Evolutionary conservation across 768 basidiomycete genomes (phyloP), one percentile per base, ranked within the genome.

Genomic region (Fistulinella prunicolor): DNA sequence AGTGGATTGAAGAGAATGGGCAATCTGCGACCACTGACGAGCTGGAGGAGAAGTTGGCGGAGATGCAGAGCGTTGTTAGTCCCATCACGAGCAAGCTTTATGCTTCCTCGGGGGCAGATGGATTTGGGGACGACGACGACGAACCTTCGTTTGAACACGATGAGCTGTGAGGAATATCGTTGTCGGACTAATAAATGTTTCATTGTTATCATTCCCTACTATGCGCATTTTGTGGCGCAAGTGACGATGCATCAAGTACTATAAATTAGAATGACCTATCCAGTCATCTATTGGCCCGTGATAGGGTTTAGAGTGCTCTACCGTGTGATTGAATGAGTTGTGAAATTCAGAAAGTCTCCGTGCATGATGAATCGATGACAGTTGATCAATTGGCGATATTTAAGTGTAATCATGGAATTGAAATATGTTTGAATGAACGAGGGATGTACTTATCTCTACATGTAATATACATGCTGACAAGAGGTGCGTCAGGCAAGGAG

Each of bases 1-100:
- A 91, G 47, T 97, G 94, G 94, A 81, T 95, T 46, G 94, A 98
- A 39, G 82, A 87, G 62, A 80, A 92, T 59, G 86, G 86, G 17
- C 71, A 79, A 32, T 72, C 72, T 8, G 94, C 94, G 20, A 77
- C 77, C 28, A 83, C 85, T 37, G 94, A 95, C 65, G 92, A 95
- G 48, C 73, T 94, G 20, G 94, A 97, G 66, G 94, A 96, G 77
- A 91, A 94, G 76, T 73, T 94, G 58, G 54, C 65, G 42, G 86
- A 88, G 70, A 75, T 91, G 22, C 89, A 91, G 64, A 71, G 76
- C 42, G 70, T 86, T 24, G 84, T 92, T 42, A 79, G 79, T 66
- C 93, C 93, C 43, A 93, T 94, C 69, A 90, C 92, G 44, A 80
- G 81, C 62, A 92, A 93, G 71, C 70, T 91, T 44, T 89, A 89